Conservation (phyloP, 1,284 basidiomycete genomes). For the Tilletia caries region DNA sequence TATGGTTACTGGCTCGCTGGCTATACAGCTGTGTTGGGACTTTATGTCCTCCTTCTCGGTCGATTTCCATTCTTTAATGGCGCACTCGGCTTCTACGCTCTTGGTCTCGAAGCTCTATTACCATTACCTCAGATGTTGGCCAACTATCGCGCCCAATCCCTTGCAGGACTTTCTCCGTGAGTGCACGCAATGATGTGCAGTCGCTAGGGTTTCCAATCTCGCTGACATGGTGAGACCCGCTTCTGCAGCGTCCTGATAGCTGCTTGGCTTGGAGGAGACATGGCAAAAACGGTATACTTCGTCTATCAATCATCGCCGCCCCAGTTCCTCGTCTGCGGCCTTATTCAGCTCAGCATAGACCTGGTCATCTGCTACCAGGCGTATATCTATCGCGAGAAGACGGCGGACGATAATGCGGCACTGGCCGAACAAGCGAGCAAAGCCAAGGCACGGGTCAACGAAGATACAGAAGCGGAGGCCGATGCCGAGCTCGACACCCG, state of each 20-base stretch:
- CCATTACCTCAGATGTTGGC: slow-evolving; percentile 37
- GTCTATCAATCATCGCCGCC: slow-evolving; percentile 25
- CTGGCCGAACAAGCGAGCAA: slow-evolving; percentile 17
- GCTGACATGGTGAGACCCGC: no score
- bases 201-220: slow-evolving; percentile 67
- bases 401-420: slow-evolving; percentile 29
- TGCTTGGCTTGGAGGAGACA: slow-evolving; percentile 55
- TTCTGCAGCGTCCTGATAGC: slow-evolving; percentile 49
- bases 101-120: slow-evolving; percentile 59
- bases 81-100: slow-evolving; percentile 70
- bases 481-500: not conserved
- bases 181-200: slow-evolving; percentile 54
- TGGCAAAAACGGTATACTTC: slow-evolving; percentile 52
- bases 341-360: slow-evolving; percentile 52
- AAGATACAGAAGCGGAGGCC: not conserved
- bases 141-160: slow-evolving; percentile 69
- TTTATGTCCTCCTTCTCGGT: slow-evolving; percentile 65
- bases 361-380: slow-evolving; percentile 47
- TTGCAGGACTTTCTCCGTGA: slow-evolving; percentile 77
- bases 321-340: slow-evolving; percentile 36
- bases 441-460: not conserved
- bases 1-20: slow-evolving; percentile 79
- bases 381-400: slow-evolving; percentile 45
- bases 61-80: slow-evolving; percentile 65
- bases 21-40: slow-evolving; percentile 58